Percentiles rank a stretch among this genome's conserved stretches.
These are phyloP conservation scores for Cenchrus fungigraminus DNA, from an alignment of 176 grass and related monocot genomes.

Conservation along the genomic window DNA sequence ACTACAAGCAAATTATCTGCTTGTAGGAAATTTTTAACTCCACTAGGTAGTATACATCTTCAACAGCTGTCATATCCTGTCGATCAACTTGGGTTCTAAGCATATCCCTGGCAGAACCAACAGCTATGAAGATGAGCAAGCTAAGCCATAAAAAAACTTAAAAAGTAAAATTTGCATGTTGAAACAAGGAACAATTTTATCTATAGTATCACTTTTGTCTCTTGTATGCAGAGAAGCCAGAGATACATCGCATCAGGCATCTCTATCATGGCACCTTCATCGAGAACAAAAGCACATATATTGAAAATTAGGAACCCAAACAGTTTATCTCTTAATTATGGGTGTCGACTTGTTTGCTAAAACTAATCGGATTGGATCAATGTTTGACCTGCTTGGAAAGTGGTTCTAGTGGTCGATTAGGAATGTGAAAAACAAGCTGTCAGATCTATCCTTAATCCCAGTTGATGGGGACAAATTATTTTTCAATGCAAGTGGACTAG, in stretches of 20 bases:
- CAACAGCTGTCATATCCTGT: too few relatives aligned
- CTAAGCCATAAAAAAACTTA: too few relatives aligned
- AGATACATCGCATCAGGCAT: slow-evolving; percentile 2
- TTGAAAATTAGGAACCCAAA: slow-evolving; percentile 4
- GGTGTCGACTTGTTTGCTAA: background rate
- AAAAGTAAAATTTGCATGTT: background rate
- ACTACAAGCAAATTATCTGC: too few relatives aligned
- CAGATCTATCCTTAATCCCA: background rate
- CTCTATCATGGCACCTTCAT: slow-evolving; percentile 21
- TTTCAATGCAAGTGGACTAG: background rate
- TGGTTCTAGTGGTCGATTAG: background rate
- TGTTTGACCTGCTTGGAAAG: background rate
- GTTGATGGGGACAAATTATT: background rate
- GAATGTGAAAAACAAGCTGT: slow-evolving; percentile 21
- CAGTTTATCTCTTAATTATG: slow-evolving; percentile 13
- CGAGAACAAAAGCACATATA: slow-evolving; percentile 17
- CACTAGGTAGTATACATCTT: too few relatives aligned
- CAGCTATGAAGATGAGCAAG: background rate
- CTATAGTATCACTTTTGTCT: background rate
- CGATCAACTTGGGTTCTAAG: background rate
- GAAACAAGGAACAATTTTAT: background rate
- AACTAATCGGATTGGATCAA: background rate
- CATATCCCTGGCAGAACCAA: background rate
- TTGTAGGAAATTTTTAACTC: background rate
- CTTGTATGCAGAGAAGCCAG: background rate